Percentiles rank a stretch among this genome's conserved stretches.
Evolutionary conservation across 2,329 filamentous ascomycete genomes (phyloP).

Genomic region (Aureobasidium namibiae): DNA sequence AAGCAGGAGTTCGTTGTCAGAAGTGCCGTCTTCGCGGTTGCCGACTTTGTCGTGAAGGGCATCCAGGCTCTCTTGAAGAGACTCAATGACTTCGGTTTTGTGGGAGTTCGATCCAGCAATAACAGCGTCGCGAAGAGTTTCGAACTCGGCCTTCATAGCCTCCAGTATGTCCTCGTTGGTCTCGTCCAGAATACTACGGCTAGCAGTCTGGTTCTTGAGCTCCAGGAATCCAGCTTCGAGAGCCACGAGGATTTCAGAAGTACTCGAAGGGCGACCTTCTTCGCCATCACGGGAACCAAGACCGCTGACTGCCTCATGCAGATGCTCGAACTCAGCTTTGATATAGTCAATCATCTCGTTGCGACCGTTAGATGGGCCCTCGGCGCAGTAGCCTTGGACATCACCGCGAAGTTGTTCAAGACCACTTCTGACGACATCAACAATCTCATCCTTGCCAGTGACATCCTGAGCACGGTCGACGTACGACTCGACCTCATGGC

Average conservation of each 20-base stretch:
- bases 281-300: slow-evolving; percentile 5
- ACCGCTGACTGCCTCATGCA: slow-evolving; percentile 49
- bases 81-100: slow-evolving; percentile 55
- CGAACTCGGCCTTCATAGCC: slow-evolving; percentile 72
- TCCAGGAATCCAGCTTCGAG: slow-evolving; percentile 32
- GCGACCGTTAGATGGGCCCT: slow-evolving; percentile 34
- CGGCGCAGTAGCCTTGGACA: slow-evolving; percentile 44
- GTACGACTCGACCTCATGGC: slow-evolving; percentile 72
- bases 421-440: slow-evolving; percentile 57
- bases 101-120: slow-evolving; percentile 50
- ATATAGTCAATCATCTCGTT: slow-evolving; percentile 43
- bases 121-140: slow-evolving; percentile 70
- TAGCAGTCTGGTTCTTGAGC: slow-evolving; percentile 33
- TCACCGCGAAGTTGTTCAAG: slow-evolving; percentile 58
- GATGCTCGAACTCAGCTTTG: slow-evolving; percentile 51
- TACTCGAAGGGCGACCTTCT: slow-evolving; percentile 19
- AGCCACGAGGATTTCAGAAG: slow-evolving; percentile 32
- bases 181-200: slow-evolving; percentile 29
- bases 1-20: slow-evolving; percentile 38
- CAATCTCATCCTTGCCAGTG: slow-evolving; percentile 67
- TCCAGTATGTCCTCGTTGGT: slow-evolving; percentile 47
- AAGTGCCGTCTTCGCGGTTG: slow-evolving; percentile 26
- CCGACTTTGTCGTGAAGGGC: slow-evolving; percentile 38
- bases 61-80: slow-evolving; percentile 46
- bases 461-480: slow-evolving; percentile 64